Base-by-base conservation (phyloP, 1,139 yeast species). In the Suhomyces bokatorum region DNA sequence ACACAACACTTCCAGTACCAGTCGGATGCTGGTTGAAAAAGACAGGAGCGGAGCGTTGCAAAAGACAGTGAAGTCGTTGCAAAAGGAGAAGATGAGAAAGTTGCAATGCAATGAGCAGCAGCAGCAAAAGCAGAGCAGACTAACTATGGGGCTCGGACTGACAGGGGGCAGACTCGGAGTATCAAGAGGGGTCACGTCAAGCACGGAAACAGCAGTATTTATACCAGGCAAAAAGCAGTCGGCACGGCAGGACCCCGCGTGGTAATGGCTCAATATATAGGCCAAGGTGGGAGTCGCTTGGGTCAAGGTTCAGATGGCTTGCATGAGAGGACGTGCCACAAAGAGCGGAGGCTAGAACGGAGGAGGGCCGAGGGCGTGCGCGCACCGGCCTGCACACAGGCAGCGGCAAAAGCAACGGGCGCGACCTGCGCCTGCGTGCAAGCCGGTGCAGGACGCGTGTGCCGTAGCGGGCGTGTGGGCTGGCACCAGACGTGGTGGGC, bases 281-380 rank as follows among this genome's bases (percentile, higher is more conserved):
- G 31, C 29, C 16, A 26, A 34, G 35, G 16, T 31, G 36, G 37
- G 24, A 17, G 24, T 29, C 15, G 14, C 32, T 22, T 9, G 6
- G 32, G 26, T 29, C 24, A 42, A 22, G 41, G 44, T 32, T 37
- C 39, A 35, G 47, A 40, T 44, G 47, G 47, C 47, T 44, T 44
- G 47, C 47, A 44, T 22, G 37, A 24, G 32, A 14, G 38, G 39
- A 26, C 16, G 41, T 36, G 40, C 20, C 43, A 43, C 46, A 43
- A 43, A 40, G 24, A 29, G 12, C 35, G 9, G 9, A 40, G 46
- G 46, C 46, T 43, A 43, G 46, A 40, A 37, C 47, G 32, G 40
- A 32, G 27, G 16, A 17, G 36, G 32, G 31, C 26, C 14, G 31
- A 11, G 33, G 30, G 27, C 28, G 34, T 35, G 33, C 37, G 12